phyloP scores from a whole-genome alignment of 805 yeast genomes.

The Tanozyma kutaoensis region DNA sequence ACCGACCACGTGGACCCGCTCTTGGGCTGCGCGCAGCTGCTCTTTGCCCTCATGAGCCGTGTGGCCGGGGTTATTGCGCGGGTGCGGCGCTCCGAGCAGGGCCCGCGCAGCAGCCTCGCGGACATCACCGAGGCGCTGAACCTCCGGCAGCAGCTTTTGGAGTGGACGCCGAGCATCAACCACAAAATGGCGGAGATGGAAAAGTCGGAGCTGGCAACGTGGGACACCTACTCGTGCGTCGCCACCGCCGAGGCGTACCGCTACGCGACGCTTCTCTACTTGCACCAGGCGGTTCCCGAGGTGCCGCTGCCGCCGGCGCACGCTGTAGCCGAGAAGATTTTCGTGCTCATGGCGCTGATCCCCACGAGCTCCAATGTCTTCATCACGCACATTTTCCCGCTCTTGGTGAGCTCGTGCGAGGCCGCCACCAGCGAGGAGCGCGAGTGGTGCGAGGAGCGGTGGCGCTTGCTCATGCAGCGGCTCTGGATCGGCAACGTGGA shows the following conservation, averaged over 20 bases:
- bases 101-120: slow-evolving; percentile 23
- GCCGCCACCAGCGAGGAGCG: slow-evolving; percentile 45
- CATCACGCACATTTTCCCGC: slow-evolving; percentile 52
- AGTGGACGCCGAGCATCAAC: slow-evolving; percentile 42
- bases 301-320: slow-evolving; percentile 38
- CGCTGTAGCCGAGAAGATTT: slow-evolving; percentile 44
- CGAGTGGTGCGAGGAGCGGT: slow-evolving; percentile 45
- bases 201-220: slow-evolving; percentile 22
- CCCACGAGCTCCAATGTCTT: slow-evolving; percentile 45
- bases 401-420: slow-evolving; percentile 55
- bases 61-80: slow-evolving; percentile 43
- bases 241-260: slow-evolving; percentile 64
- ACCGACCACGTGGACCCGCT: slow-evolving; percentile 45
- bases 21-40: slow-evolving; percentile 52
- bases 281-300: slow-evolving; percentile 64
- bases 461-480: slow-evolving; percentile 38
- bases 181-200: slow-evolving; percentile 18
- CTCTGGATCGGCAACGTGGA: slow-evolving; percentile 59
- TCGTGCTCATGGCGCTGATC: slow-evolving; percentile 48
- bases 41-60: slow-evolving; percentile 52
- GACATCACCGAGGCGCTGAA: slow-evolving; percentile 43
- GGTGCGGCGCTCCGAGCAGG: slow-evolving; percentile 24
- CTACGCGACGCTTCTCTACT: slow-evolving; percentile 41
- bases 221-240: slow-evolving; percentile 47
- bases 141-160: slow-evolving; percentile 35